Percentiles rank a stretch among this genome's conserved stretches.
These are phyloP conservation scores for Bidens hawaiensis DNA, from an alignment of 140 eudicot genomes.

Conservation along the genomic window DNA sequence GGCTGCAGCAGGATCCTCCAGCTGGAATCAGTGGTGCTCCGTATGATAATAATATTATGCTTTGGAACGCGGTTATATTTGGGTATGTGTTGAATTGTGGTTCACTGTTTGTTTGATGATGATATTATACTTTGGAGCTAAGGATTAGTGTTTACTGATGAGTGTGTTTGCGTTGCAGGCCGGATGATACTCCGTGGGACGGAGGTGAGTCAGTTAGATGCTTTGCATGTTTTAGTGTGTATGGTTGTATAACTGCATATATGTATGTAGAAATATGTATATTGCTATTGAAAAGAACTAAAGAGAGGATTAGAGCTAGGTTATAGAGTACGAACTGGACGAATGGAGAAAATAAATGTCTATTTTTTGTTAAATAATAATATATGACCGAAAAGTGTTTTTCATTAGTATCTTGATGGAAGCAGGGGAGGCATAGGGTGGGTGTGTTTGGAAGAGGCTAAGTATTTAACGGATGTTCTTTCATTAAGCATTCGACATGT, in stretches of 20 bases:
- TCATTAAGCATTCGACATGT: neutral
- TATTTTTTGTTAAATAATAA: neutral
- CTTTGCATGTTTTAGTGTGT: neutral
- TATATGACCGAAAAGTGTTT: neutral
- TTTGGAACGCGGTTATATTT: conserved; percentile 51
- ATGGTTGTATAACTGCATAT: neutral
- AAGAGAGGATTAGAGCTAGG: neutral
- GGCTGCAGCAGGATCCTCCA: conserved; percentile 53
- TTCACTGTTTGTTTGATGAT: conserved; percentile 11
- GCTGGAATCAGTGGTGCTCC: conserved; percentile 58
- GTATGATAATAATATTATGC: conserved; percentile 46
- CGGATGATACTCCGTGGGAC: conserved; percentile 53
- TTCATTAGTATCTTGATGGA: neutral
- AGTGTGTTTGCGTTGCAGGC: conserved; percentile 29
- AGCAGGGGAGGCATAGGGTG: neutral
- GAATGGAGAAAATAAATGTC: neutral
- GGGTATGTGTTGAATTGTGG: conserved; percentile 31
- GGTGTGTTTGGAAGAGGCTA: conserved; percentile 1
- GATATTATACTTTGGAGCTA: neutral
- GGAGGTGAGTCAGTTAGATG: conserved; percentile 41
- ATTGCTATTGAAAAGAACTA: neutral
- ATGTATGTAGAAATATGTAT: neutral
- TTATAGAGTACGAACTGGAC: neutral
- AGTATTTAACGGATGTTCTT: neutral
- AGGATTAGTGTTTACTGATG: conserved; percentile 13